Evolutionary conservation across 495 filamentous ascomycete species (phyloP), one percentile per base, ranked within the genome.

Genomic region (Filosporella fistucella): DNA sequence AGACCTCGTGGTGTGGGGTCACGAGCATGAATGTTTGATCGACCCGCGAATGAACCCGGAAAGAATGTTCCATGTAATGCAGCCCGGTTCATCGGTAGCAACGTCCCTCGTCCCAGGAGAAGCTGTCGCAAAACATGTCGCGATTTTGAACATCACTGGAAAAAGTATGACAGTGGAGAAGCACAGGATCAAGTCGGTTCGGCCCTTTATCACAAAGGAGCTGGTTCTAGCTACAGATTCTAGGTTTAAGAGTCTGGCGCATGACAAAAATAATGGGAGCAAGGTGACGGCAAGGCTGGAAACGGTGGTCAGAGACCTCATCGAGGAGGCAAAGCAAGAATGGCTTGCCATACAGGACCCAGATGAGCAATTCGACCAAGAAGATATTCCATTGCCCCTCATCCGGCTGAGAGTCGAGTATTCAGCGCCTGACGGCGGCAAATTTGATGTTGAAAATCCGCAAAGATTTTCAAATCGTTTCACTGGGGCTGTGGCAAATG

Each of bases 381-480:
- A 72, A 4, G 82, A 85, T 29, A 73, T 74, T 10, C 94, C 94
- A 1, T 63, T 90, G 38, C 93, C 93, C 1, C 71, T 99, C 9
- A 80, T 99, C 9, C 79, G 93, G 36, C 75, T 99, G 8, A 84
- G 89, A 30, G 91, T 99, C 6, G 93, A 99, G 55, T 93, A 85
- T 50, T 83, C 90, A 0, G 82, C 91, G 1, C 87, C 88, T 0
- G 89, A 96, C 24, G 88, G 89, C 20, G 85, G 88, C 30, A 77
- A 80, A 34, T 99, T 85, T 55, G 89, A 96, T 47, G 85, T 83
- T 46, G 94, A 97, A 59, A 99, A 99, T 50, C 93, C 93, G 13
- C 93, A 97, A 58, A 81, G 93, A 4, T 97, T 97, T 55, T 97
- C 94, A 0, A 96, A 95, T 63, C 81, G 91, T 4, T 99, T 99